Conservation (phyloP, 176 grass and related monocot genomes). For the Lolium rigidum region DNA sequence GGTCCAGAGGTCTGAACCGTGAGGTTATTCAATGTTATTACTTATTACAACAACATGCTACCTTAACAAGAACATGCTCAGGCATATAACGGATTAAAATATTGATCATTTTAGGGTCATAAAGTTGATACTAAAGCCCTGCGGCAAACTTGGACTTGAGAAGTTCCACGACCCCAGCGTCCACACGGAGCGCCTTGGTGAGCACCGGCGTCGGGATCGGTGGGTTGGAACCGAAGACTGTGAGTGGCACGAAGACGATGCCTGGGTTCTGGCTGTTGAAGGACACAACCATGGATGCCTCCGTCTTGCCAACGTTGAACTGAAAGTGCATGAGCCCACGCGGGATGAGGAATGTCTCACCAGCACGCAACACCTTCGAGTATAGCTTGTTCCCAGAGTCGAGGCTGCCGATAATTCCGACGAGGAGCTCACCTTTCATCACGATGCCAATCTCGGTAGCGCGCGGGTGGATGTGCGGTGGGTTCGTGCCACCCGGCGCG, state of each 20-base stretch:
- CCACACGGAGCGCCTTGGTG: constrained; percentile 56
- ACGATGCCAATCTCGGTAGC: constrained; percentile 57
- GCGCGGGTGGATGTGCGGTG: constrained; percentile 64
- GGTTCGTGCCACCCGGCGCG: constrained; percentile 62
- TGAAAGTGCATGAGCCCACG: constrained; percentile 73
- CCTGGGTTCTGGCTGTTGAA: constrained; percentile 75
- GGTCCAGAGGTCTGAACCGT: neutral
- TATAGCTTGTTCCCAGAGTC: constrained; percentile 47
- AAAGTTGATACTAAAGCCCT: neutral
- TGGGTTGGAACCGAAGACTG: constrained; percentile 62
- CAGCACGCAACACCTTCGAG: constrained; percentile 54
- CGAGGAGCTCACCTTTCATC: constrained; percentile 47
- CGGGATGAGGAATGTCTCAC: constrained; percentile 65
- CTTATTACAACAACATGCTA: neutral
- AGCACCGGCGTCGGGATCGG: constrained; percentile 60
- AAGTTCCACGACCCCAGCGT: constrained; percentile 41
- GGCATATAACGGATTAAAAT: neutral
- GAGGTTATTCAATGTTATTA: neutral
- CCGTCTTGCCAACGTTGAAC: constrained; percentile 56
- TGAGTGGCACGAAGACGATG: constrained; percentile 44
- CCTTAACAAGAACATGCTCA: neutral
- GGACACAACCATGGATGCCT: constrained; percentile 48
- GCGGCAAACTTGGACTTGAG: constrained; percentile 65
- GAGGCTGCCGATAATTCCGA: constrained; percentile 55
- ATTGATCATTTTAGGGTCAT: neutral